Percentiles rank a stretch among this genome's conserved stretches.
Evolutionary conservation across 768 basidiomycete genomes (phyloP).

Genomic region (Amanita exitialis): DNA sequence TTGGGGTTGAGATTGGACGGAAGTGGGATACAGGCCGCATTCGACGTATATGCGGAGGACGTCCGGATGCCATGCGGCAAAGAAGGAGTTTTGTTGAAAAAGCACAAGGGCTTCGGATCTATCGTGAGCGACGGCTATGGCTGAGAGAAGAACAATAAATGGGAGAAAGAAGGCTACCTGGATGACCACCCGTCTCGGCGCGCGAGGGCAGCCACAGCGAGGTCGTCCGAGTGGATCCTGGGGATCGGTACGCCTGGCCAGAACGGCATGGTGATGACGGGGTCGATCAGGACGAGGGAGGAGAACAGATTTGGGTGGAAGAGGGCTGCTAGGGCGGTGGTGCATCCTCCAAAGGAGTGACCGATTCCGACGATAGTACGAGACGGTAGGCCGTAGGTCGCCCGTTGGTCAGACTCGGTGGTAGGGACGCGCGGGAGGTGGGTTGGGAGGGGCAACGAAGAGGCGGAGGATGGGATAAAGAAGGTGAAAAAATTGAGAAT

Average conservation of each 20-base stretch:
- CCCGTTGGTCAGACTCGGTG: constrained; percentile 30
- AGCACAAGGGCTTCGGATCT: constrained; percentile 46
- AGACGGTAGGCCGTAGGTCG: constrained; percentile 32
- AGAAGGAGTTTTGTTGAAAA: constrained; percentile 54
- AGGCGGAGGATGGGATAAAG: constrained; percentile 44
- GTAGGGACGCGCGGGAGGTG: constrained; percentile 41
- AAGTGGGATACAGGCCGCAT: constrained; percentile 35
- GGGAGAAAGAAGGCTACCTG: constrained; percentile 23
- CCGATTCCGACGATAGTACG: constrained; percentile 63
- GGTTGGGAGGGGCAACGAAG: constrained; percentile 31
- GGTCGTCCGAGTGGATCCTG: constrained; percentile 8
- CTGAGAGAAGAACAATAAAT: neutral
- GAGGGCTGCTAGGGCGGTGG: constrained; percentile 59
- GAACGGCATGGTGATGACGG: constrained; percentile 42
- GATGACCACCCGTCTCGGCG: constrained; percentile 59
- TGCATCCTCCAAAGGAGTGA: constrained; percentile 80
- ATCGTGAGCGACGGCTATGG: neutral
- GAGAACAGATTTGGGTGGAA: constrained; percentile 59
- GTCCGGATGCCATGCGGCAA: constrained; percentile 56
- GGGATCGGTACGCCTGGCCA: constrained; percentile 4
- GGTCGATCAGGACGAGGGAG: constrained; percentile 68
- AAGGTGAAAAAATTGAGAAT: constrained; percentile 64
- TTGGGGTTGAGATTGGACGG: constrained; percentile 15
- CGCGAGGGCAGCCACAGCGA: constrained; percentile 37
- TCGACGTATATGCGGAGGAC: constrained; percentile 53